Base-by-base conservation (phyloP, 805 yeast species). In the Martiniozyma abietophila region DNA sequence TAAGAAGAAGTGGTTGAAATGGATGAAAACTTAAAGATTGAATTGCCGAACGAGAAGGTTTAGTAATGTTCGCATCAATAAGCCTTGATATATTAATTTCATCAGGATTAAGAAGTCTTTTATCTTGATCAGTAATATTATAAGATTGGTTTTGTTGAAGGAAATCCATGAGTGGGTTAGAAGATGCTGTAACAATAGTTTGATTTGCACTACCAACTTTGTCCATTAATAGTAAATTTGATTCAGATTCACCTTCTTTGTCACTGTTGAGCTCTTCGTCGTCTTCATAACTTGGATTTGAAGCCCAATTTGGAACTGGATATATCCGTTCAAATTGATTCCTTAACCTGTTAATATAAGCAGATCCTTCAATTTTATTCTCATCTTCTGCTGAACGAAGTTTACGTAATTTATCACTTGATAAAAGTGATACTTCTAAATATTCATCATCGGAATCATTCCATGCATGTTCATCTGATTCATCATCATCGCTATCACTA, bases 391-490 rank as follows among this genome's bases (percentile, higher is more conserved):
- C 54, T 30, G 67, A 65, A 49, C 96, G 73, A 46, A 92, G 65
- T 59, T 89, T 92, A 44, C 71, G 76, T 21, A 79, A 56, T 45
- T 71, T 74, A 43, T 79, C 78, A 1, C 77, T 61, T 2, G 69
- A 54, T 11, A 64, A 51, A 20, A 92, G 57, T 2, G 92, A 72
- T 6, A 89, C 66, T 15, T 62, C 59, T 18, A 82, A 45, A 28
- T 65, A 65, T 42, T 88, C 97, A 54, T 92, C 98, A 49, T 88
- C 97, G 38, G 94, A 79, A 59, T 92, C 98, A 11, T 56, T 56
- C 98, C 98, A 92, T 2, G 78, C 85, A 35, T 65, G 45, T 3
- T 50, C 56, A 18, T 45, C 47, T 1, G 47, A 45, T 6, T 41
- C 32, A 25, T 22, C 46, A 59, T 44, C 53, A n/a, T 29, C 37